Base-by-base conservation (phyloP, 805 yeast species). In the Barnettozyma sp. region DNA sequence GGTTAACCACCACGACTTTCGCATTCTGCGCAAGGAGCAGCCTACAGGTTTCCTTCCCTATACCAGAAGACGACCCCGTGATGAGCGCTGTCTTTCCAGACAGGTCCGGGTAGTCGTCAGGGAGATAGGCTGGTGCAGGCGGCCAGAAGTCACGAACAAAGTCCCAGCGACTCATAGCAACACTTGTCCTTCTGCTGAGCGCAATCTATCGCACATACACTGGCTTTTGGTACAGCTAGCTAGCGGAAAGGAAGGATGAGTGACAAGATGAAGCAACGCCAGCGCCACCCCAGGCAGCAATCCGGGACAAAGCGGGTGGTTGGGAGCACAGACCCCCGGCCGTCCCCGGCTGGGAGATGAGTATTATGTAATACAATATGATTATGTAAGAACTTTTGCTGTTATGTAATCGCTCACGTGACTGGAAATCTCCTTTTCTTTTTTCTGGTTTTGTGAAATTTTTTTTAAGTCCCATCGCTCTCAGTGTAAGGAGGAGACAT, bases 11-110 rank as follows among this genome's bases (percentile, higher is more conserved):
- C 54, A 63, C 48, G 11, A 66, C 62, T 10, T 53, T 54, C 15
- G 67, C 70, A 21, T 48, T 57, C 30, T 56, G 46, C n/a, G 34
- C 24, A 4, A 54, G 43, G 10, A 68, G 49, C 8, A 56, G 45
- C 35, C 54, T 58, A 4, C 58, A 52, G 9, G 54, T 48, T 25
- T 61, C 56, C 21, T 49, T 54, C 0, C 66, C 66, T 28, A 62
- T 46, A 24, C 66, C 66, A 7, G 60, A 43, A 16, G 54, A 51
- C 1, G 55, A 52, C 12, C 66, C 66, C 1, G 66, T 60, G 25
- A 62, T 47, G 7, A 56, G 33, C 35, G 42, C 52, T 15, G 30
- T 34, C 21, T 42, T 43, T 1, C 53, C 58, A 6, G 43, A 23
- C 43, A 54, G 39, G 33, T 55, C 57, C 1, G 52, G 59, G 39